Conservation (phyloP, 1,284 basidiomycete species). For the Cryptococcus sp. region DNA sequence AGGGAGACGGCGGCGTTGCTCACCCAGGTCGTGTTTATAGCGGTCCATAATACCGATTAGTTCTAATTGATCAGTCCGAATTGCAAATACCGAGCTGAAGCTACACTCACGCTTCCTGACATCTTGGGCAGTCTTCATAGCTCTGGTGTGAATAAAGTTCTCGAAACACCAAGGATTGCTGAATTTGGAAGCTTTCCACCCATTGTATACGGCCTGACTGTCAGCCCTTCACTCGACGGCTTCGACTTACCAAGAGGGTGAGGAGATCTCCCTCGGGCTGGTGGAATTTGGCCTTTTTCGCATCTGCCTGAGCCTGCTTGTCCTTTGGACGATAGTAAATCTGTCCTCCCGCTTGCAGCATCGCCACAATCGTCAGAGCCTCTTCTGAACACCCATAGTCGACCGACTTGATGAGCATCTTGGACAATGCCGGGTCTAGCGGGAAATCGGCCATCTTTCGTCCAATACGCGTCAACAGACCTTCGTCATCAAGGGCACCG, state of each 20-base stretch:
- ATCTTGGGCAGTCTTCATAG: slow-evolving; percentile 96
- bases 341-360: slow-evolving; percentile 87
- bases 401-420: slow-evolving; percentile 98
- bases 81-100: too few relatives aligned
- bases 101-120: slow-evolving; percentile 69
- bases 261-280: slow-evolving; percentile 97
- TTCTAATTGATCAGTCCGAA: slow-evolving; percentile 48
- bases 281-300: slow-evolving; percentile 98
- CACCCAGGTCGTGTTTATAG: slow-evolving; percentile 86
- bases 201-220: slow-evolving; percentile 81
- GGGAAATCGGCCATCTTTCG: slow-evolving; percentile 99
- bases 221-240: neutral
- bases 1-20: too few relatives aligned
- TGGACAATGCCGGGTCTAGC: slow-evolving; percentile 91
- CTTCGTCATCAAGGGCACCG: slow-evolving; percentile 94
- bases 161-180: slow-evolving; percentile 96
- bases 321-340: slow-evolving; percentile 98
- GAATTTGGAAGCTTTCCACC: slow-evolving; percentile 93
- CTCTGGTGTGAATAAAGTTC: slow-evolving; percentile 96
- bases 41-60: slow-evolving; percentile 98
- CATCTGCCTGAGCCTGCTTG: slow-evolving; percentile 97
- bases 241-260: slow-evolving; percentile 61
- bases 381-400: slow-evolving; percentile 96
- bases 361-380: slow-evolving; percentile 92
- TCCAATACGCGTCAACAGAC: slow-evolving; percentile 85